A percentile compares a stretch with the other conserved stretches of the same genome.
Evolutionary conservation across 169 alveolate genomes (phyloP).

Genomic region (Eimeria falciformis): DNA sequence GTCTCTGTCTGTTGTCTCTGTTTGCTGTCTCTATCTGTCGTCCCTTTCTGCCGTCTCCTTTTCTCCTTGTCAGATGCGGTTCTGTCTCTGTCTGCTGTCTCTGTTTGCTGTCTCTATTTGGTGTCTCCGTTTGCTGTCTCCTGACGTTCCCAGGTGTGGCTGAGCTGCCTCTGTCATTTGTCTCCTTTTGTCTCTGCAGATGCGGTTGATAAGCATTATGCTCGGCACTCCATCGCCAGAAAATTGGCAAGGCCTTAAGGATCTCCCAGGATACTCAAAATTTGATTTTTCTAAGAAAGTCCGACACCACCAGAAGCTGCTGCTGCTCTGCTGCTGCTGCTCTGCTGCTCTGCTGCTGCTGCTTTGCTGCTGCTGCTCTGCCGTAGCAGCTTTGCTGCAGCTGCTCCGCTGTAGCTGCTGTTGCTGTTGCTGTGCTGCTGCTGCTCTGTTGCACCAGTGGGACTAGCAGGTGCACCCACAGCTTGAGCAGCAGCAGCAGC

Average conservation of each 20-base stretch:
- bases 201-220: conserved; percentile 90
- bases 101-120: background rate
- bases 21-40: too few species aligned
- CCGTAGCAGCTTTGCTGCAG: background rate
- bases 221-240: conserved; percentile 93
- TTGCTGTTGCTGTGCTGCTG: conserved; percentile 4
- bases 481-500: conserved; percentile 19
- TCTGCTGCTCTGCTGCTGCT: conserved; percentile 22
- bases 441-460: background rate
- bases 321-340: background rate
- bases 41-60: too few species aligned
- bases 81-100: background rate
- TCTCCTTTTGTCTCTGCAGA: background rate
- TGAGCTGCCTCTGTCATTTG: background rate
- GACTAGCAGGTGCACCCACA: conserved; percentile 1
- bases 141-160: background rate
- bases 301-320: background rate
- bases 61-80: background rate
- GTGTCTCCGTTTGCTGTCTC: background rate
- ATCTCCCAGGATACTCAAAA: background rate
- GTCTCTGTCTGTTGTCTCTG: too few species aligned
- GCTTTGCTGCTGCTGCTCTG: conserved; percentile 3
- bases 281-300: too few species aligned
- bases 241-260: conserved; percentile 50
- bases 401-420: conserved; percentile 4